phyloP scores from a whole-genome alignment of 495 filamentous ascomycete species.

The Penicillium fimorum region DNA sequence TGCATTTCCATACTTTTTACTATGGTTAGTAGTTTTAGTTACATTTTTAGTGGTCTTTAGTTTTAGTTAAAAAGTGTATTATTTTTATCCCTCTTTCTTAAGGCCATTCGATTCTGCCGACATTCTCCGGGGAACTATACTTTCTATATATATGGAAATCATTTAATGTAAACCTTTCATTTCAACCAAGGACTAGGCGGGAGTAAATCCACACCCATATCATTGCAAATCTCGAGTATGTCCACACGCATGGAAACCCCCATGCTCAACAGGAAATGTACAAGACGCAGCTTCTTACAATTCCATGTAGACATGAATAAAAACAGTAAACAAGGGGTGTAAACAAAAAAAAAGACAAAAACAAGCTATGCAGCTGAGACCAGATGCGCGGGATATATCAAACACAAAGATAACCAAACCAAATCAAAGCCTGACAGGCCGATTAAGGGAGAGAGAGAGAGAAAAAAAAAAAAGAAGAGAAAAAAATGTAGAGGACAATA shows the following conservation, averaged over 20 bases:
- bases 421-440: conserved; percentile 16
- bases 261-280: conserved; percentile 13
- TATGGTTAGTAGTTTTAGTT: not conserved
- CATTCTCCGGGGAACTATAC: not conserved
- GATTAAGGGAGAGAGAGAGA: conserved; percentile 11
- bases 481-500: conserved; percentile 23
- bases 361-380: conserved; percentile 20
- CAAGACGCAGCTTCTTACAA: conserved; percentile 9
- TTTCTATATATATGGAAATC: too few species aligned
- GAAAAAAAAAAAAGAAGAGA: conserved; percentile 3
- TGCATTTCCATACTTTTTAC: not conserved
- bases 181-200: not conserved
- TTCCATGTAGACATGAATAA: conserved; percentile 2
- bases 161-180: not conserved
- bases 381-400: conserved; percentile 33
- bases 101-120: not conserved
- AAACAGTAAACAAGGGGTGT: not conserved
- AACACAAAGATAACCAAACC: conserved; percentile 19
- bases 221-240: conserved; percentile 14
- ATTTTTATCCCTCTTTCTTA: not conserved
- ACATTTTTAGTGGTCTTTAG: not conserved
- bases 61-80: not conserved
- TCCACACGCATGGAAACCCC: conserved; percentile 8
- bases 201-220: conserved; percentile 1
- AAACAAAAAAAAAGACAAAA: conserved; percentile 1